Conservation (phyloP, 441 rosid genomes). For the Populus hybrid region DNA sequence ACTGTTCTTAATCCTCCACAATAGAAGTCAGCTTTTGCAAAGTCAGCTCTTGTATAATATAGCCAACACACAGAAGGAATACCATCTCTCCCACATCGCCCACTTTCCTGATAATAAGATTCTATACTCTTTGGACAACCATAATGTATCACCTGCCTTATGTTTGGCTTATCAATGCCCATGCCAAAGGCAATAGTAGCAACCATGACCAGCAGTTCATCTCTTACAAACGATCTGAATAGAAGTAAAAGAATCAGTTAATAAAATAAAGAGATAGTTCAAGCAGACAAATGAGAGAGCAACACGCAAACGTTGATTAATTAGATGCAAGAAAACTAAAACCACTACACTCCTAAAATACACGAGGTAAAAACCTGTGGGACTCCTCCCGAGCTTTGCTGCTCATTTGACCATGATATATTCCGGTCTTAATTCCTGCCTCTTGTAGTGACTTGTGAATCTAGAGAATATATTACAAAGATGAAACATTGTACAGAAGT, state of each 20-base stretch:
- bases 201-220: slow-evolving; percentile 50
- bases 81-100: slow-evolving; percentile 58
- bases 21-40: slow-evolving; percentile 50
- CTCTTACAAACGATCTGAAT: slow-evolving; percentile 41
- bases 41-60: slow-evolving; percentile 43
- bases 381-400: slow-evolving; percentile 42
- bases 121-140: slow-evolving; percentile 55
- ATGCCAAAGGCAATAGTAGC: slow-evolving; percentile 57
- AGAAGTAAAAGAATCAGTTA: slow-evolving; percentile 4
- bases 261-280: not conserved
- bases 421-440: slow-evolving; percentile 40
- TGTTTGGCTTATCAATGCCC: slow-evolving; percentile 56
- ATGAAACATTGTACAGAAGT: not conserved
- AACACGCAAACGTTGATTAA: not conserved
- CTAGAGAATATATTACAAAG: slow-evolving; percentile 21
- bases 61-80: slow-evolving; percentile 56
- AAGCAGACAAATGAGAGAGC: not conserved
- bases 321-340: not conserved
- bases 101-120: slow-evolving; percentile 56
- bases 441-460: slow-evolving; percentile 32
- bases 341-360: slow-evolving; percentile 1
- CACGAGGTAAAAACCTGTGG: slow-evolving; percentile 36
- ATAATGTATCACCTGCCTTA: slow-evolving; percentile 51
- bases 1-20: slow-evolving; percentile 40
- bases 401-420: slow-evolving; percentile 52